Evolutionary conservation across 2,329 filamentous ascomycete genomes (phyloP).

Genomic region (Epichloe festucae): DNA sequence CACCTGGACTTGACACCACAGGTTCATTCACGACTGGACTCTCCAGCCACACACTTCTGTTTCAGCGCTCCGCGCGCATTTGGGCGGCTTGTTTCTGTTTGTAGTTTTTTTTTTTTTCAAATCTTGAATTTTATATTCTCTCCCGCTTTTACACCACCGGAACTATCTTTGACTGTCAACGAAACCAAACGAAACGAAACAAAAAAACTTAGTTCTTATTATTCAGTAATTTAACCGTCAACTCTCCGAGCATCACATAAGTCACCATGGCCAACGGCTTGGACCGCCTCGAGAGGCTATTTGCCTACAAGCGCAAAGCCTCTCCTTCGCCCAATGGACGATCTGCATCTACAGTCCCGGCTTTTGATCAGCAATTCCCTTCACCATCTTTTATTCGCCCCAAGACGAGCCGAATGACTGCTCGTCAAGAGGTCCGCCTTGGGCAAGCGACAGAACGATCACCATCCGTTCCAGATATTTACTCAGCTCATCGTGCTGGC

Average conservation of each 20-base stretch:
- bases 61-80: neutral
- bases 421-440: slow-evolving; percentile 34
- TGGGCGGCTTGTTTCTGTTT: neutral
- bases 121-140: neutral
- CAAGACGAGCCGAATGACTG: slow-evolving; percentile 40
- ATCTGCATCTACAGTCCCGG: slow-evolving; percentile 10
- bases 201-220: neutral
- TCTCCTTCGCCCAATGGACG: slow-evolving; percentile 15
- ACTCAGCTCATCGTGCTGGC: slow-evolving; percentile 4
- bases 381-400: slow-evolving; percentile 43
- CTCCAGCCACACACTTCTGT: neutral
- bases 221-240: neutral
- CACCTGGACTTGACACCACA: slow-evolving; percentile 5
- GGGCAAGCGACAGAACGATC: slow-evolving; percentile 17
- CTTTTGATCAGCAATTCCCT: slow-evolving; percentile 29
- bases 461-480: slow-evolving; percentile 14
- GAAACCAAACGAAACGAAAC: neutral
- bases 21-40: neutral
- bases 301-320: slow-evolving; percentile 30
- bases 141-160: neutral
- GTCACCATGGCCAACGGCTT: slow-evolving; percentile 35
- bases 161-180: neutral
- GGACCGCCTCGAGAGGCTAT: slow-evolving; percentile 38
- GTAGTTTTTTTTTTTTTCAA: too few species aligned
- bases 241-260: neutral